phyloP scores from a whole-genome alignment of 257 asterid species.

The Solanum neorickii region DNA sequence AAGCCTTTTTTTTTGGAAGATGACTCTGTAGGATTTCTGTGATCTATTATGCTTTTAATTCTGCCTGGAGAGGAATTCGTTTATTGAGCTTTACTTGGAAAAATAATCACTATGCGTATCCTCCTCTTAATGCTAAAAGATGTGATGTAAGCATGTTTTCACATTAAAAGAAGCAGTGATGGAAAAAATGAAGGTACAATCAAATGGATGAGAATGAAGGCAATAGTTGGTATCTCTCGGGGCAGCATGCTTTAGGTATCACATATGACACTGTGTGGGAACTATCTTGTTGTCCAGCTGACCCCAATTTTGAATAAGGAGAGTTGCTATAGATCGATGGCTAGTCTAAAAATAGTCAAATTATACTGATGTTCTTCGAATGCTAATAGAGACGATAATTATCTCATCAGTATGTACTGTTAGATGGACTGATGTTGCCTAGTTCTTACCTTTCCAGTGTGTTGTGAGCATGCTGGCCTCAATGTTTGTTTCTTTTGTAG shows the following conservation, averaged over 20 bases:
- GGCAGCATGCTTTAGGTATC: background rate
- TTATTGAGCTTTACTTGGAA: background rate
- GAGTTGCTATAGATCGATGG: background rate
- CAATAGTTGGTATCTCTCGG: background rate
- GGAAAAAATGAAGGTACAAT: background rate
- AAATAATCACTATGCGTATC: background rate
- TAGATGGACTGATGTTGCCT: background rate
- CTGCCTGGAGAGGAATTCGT: background rate
- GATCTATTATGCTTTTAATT: background rate
- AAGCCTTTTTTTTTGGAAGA: background rate
- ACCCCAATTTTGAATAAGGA: background rate
- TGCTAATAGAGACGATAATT: background rate
- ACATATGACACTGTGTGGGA: background rate
- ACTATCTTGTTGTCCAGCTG: background rate
- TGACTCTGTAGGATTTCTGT: background rate
- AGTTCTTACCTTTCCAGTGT: background rate
- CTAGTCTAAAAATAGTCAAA: background rate
- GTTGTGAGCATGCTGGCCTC: background rate
- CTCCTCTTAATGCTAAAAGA: background rate
- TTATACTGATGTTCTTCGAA: background rate
- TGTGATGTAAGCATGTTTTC: background rate
- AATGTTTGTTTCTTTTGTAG: slow-evolving; percentile 36
- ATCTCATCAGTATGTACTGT: background rate
- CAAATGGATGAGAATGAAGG: background rate
- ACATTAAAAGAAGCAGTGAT: background rate